Base-by-base conservation (phyloP, 1,139 yeast species). In the Yarrowia galli region DNA sequence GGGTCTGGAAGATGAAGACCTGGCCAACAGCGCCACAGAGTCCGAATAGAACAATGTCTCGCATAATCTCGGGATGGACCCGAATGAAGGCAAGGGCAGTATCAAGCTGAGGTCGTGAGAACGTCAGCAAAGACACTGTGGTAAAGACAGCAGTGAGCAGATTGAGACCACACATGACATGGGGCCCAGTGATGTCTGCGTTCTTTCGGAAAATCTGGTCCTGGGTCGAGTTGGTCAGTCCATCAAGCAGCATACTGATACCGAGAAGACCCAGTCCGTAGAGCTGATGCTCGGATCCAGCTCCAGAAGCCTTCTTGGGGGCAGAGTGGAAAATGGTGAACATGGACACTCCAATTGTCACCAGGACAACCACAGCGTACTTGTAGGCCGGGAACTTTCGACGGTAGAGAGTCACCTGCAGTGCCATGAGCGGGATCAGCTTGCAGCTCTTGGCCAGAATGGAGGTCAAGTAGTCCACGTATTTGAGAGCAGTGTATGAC, bases 361-460 rank as follows among this genome's bases (percentile, higher is more conserved):
- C 96, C 36, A 85, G 76, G 0, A 81, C 73, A 0, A 97, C 98
- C 20, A 95, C 96, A 40, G 84, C 71, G 75, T 91, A 91, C 77
- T 95, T 96, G 79, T 88, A 87, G 9, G 79, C 68, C 0, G 97
- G 95, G 77, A 91, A 95, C 68, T 79, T 80, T 8, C 91, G 86
- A 49, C 89, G 83, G 78, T 92, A 95, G 28, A 91, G 75, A n/a
- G 87, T 73, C 70, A 89, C 79, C 74, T 92, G 98, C 2, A 95
- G 89, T 43, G 91, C 77, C 89, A 95, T 88, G 28, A 93, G 97
- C 0, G 99, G 99, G 42, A 95, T 86, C 76, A 95, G 83, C 75
- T 95, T 95, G 77, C 99, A 95, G 66, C 97, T 89, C 76, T 95
- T 95, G 48, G 98, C 97, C 70, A 95, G 83, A 72, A 95, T 83